phyloP scores from a whole-genome alignment of 2,329 filamentous ascomycete genomes.

The Decorospora gaudefroyi region DNA sequence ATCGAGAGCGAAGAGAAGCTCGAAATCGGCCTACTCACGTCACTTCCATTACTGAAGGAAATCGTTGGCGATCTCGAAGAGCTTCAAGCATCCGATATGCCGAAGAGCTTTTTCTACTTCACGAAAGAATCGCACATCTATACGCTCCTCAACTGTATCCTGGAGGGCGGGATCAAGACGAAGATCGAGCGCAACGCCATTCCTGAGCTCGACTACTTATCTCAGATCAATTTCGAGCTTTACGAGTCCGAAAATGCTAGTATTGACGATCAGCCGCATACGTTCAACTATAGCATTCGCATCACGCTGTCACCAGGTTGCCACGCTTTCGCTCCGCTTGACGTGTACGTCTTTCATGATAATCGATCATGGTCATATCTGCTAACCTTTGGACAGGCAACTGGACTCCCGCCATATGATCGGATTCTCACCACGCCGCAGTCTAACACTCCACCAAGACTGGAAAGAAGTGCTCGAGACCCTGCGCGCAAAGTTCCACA shows the following conservation, averaged over 20 bases:
- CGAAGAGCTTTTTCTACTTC: conserved; percentile 98
- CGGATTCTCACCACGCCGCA: conserved; percentile 86
- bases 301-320: conserved; percentile 96
- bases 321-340: conserved; percentile 93
- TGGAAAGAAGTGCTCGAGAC: conserved; percentile 99
- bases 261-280: conserved; percentile 63
- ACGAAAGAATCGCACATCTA: conserved; percentile 99
- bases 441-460: conserved; percentile 86
- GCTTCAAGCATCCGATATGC: conserved; percentile 90
- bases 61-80: conserved; percentile 97
- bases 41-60: conserved; percentile 89
- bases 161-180: conserved; percentile 94
- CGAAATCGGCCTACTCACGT: conserved; percentile 96
- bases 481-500: conserved; percentile 89
- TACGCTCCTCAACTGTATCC: conserved; percentile 94
- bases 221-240: conserved; percentile 96
- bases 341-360: conserved; percentile 61
- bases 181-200: conserved; percentile 96
- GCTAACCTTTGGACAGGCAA: conserved; percentile 55
- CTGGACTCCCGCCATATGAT: conserved; percentile 96
- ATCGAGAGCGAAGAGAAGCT: conserved; percentile 95
- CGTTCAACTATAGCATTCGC: conserved; percentile 92
- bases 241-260: conserved; percentile 86
- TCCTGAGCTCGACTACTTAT: conserved; percentile 95
- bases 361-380: not conserved